Conservation (phyloP, 2,329 filamentous ascomycete species). For the Calonectria leucothoes region DNA sequence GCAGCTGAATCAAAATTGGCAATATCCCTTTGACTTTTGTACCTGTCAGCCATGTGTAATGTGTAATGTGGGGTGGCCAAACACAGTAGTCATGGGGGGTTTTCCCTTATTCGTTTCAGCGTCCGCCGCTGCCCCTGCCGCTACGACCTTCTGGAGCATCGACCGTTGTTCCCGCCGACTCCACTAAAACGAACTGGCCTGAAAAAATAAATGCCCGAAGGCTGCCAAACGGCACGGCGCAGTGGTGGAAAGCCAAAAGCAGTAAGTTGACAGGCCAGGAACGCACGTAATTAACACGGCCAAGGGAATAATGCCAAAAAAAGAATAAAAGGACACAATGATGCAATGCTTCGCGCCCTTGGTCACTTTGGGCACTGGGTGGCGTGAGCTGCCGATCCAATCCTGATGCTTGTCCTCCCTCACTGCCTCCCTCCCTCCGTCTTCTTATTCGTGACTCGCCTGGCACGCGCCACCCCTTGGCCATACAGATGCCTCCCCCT, state of each 20-base stretch:
- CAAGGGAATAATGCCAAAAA: background rate
- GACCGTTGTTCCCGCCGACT: slow-evolving; percentile 2
- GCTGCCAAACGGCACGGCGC: background rate
- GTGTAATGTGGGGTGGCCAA: slow-evolving; percentile 5
- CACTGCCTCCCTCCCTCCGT: background rate
- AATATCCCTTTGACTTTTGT: background rate
- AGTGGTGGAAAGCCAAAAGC: background rate
- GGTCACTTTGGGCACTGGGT: background rate
- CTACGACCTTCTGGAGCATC: slow-evolving; percentile 5
- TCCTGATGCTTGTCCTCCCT: slow-evolving; percentile 3
- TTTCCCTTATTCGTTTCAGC: slow-evolving; percentile 2
- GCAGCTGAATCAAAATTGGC: background rate
- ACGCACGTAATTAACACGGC: background rate
- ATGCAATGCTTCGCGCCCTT: background rate
- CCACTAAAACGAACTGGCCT: background rate
- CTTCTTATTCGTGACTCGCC: slow-evolving; percentile 16
- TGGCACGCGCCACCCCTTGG: slow-evolving; percentile 20
- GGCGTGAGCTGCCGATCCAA: background rate
- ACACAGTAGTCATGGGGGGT: background rate
- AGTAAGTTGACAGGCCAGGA: slow-evolving; percentile 1
- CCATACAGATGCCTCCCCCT: background rate
- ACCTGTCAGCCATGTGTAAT: background rate
- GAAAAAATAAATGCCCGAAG: background rate
- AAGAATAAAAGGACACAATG: background rate
- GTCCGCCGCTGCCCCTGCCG: background rate